phyloP scores from a whole-genome alignment of 306 rosid genomes.

The Quercus engelmannii region DNA sequence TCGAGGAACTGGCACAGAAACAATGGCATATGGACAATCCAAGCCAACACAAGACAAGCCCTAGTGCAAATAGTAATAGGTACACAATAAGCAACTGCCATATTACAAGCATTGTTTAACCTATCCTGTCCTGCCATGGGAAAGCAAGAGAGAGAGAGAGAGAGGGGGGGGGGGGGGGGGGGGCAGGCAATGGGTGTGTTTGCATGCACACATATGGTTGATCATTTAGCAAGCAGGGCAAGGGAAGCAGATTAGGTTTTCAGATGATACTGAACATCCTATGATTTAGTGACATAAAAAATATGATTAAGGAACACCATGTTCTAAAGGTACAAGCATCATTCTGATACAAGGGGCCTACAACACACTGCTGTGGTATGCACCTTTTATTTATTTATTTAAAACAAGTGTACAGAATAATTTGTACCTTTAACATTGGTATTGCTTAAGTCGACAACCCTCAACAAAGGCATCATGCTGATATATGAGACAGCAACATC shows the following conservation, averaged over 20 bases:
- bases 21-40: background rate
- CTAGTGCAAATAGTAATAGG: background rate
- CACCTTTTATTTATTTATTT: background rate
- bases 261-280: background rate
- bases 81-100: background rate
- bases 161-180: background rate
- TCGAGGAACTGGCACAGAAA: background rate
- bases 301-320: background rate
- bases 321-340: background rate
- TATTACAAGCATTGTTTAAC: background rate
- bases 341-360: background rate
- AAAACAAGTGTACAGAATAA: constrained; percentile 5
- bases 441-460: constrained; percentile 65
- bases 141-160: no score
- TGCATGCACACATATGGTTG: background rate
- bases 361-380: background rate
- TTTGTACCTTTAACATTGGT: constrained; percentile 71
- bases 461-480: constrained; percentile 76
- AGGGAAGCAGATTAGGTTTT: background rate
- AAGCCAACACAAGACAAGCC: background rate
- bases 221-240: background rate
- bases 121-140: background rate
- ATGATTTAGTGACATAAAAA: background rate
- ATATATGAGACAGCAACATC: constrained; percentile 56
- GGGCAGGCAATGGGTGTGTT: background rate